These are phyloP conservation scores for Phalaenopsis hybrid DNA, from an alignment of 116 monocot species.

Conservation along the genomic window DNA sequence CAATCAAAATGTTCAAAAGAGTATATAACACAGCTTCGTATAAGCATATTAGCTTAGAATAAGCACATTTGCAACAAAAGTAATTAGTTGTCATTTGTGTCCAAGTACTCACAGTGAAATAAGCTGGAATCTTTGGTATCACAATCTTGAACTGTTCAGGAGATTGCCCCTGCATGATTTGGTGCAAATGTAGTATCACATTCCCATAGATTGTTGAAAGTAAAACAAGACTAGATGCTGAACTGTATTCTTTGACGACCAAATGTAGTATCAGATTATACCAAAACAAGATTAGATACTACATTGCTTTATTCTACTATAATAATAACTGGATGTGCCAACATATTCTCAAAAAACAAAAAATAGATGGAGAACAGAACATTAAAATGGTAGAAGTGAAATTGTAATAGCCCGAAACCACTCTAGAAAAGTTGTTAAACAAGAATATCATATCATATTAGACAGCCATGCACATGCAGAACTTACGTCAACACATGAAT, in stretches of 20 bases:
- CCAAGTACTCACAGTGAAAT: constrained; percentile 72
- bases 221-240: background rate
- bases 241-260: background rate
- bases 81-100: background rate
- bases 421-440: background rate
- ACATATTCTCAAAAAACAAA: background rate
- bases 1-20: background rate
- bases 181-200: background rate
- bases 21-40: background rate
- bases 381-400: background rate
- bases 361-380: background rate
- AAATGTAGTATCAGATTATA: no score
- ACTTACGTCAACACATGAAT: background rate
- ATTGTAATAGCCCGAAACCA: background rate
- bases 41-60: background rate
- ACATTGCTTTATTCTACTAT: no score
- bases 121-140: constrained; percentile 93
- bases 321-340: background rate
- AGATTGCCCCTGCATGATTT: constrained; percentile 52
- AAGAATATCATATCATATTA: background rate
- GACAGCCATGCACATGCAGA: background rate
- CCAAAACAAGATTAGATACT: background rate
- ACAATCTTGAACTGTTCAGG: constrained; percentile 95
- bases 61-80: background rate
- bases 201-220: background rate